phyloP scores from a whole-genome alignment of 2,329 filamentous ascomycete genomes.

The Alternaria postmessia region DNA sequence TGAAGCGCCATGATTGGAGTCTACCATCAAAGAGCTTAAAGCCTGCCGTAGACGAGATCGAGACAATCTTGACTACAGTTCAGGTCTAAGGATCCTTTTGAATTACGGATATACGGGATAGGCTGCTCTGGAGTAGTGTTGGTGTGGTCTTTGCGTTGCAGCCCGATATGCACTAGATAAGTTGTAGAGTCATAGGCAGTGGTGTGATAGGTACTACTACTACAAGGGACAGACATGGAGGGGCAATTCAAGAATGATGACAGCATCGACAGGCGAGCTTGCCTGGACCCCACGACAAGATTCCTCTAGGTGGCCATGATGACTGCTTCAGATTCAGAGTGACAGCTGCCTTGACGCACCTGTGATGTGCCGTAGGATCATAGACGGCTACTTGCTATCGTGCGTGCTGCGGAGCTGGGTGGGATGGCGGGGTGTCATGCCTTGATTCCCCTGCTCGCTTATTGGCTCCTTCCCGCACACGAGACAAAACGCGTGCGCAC shows the following conservation, averaged over 20 bases:
- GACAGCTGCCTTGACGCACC: conserved; percentile 13
- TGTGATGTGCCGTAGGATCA: conserved; percentile 14
- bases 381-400: not conserved
- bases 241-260: not conserved
- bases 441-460: conserved; percentile 21
- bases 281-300: conserved; percentile 59
- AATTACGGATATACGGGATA: conserved; percentile 73
- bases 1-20: conserved; percentile 43
- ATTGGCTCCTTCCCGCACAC: conserved; percentile 29
- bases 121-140: conserved; percentile 61
- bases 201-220: not conserved
- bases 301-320: conserved; percentile 29
- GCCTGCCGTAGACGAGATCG: conserved; percentile 37
- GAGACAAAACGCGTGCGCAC: conserved; percentile 34
- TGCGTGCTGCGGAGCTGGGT: not conserved
- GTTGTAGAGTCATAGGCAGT: conserved; percentile 2
- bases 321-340: conserved; percentile 18
- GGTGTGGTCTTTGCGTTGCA: conserved; percentile 13
- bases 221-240: not conserved
- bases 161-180: not conserved
- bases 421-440: conserved; percentile 25
- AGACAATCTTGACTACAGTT: conserved; percentile 4
- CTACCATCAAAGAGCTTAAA: conserved; percentile 44
- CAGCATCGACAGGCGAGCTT: conserved; percentile 25
- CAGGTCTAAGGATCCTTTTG: not conserved